These are phyloP conservation scores for Fonsecaea pedrosoi DNA, from an alignment of 2,329 filamentous ascomycete genomes.

Conservation along the genomic window DNA sequence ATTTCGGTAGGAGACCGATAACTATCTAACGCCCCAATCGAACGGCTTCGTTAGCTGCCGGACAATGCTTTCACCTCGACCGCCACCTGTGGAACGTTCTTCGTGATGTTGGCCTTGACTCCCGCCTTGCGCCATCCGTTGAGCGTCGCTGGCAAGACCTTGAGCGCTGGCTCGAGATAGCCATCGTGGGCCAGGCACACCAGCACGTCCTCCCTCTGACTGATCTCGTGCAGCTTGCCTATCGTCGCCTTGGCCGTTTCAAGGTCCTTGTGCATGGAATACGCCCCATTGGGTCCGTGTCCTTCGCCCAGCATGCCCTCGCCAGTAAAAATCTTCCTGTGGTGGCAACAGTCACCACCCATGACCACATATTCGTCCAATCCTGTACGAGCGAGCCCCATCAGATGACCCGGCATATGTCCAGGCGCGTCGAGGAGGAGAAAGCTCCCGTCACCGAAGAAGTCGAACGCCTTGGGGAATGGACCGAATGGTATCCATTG, in stretches of 20 bases:
- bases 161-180: conserved; percentile 4
- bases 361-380: conserved; percentile 56
- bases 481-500: conserved; percentile 44
- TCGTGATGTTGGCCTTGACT: background rate
- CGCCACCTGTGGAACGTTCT: background rate
- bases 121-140: background rate
- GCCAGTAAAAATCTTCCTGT: conserved; percentile 38
- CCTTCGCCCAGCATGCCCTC: conserved; percentile 16
- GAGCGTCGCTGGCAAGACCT: background rate
- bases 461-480: conserved; percentile 50
- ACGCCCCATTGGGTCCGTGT: conserved; percentile 4
- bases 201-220: conserved; percentile 14
- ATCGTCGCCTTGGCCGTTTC: conserved; percentile 37
- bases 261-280: conserved; percentile 41
- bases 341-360: conserved; percentile 58
- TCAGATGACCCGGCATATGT: conserved; percentile 41
- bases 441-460: conserved; percentile 63
- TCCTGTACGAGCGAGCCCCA: conserved; percentile 35
- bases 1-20: too few species aligned
- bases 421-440: conserved; percentile 58
- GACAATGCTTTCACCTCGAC: background rate
- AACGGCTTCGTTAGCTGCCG: background rate
- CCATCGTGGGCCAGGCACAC: conserved; percentile 21
- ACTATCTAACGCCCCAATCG: background rate
- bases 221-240: conserved; percentile 33